phyloP scores from a whole-genome alignment of 495 filamentous ascomycete species.

The Neurospora tetraspora region DNA sequence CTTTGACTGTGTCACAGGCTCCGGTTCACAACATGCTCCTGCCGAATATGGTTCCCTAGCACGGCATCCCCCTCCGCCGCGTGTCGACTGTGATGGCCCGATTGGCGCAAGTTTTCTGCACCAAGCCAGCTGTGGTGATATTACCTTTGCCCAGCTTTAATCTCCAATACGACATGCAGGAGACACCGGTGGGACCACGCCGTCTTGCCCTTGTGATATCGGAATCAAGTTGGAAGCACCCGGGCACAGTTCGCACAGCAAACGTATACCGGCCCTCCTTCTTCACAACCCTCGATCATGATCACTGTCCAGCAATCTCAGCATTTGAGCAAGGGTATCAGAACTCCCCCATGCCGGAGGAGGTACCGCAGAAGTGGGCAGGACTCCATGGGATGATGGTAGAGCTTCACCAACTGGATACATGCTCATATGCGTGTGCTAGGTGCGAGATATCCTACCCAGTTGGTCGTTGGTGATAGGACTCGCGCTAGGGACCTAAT shows the following conservation, averaged over 20 bases:
- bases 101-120: not conserved
- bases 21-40: not conserved
- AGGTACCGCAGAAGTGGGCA: not conserved
- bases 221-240: not conserved
- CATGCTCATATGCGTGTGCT: not conserved
- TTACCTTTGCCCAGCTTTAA: not conserved
- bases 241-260: not conserved
- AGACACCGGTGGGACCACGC: not conserved
- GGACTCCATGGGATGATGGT: not conserved
- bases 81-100: not conserved
- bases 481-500: not conserved
- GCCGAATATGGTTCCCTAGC: not conserved
- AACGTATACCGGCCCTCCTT: not conserved
- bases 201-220: not conserved
- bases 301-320: not conserved
- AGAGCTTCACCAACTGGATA: not conserved
- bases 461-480: not conserved
- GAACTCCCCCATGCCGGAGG: not conserved
- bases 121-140: not conserved
- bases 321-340: not conserved
- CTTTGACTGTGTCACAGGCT: not conserved
- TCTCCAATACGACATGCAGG: not conserved
- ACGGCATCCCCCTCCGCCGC: not conserved
- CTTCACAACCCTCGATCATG: not conserved
- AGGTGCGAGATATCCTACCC: not conserved